These are phyloP conservation scores for Annulohypoxylon nitens DNA, from an alignment of 495 filamentous ascomycete species.

Conservation along the genomic window DNA sequence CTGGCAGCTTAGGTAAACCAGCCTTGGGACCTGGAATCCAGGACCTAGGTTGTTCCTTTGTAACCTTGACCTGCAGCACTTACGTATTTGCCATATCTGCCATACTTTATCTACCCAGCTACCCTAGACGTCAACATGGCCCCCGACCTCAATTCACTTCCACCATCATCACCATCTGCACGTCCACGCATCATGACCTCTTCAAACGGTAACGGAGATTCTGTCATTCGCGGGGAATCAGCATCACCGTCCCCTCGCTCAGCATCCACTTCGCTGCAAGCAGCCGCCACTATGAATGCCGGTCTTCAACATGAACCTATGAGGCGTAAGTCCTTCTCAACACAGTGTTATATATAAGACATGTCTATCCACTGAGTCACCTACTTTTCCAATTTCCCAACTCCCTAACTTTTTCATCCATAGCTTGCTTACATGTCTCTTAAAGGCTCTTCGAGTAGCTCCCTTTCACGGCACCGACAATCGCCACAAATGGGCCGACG, in stretches of 20 bases:
- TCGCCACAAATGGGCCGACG: conserved; percentile 71
- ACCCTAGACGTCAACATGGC: conserved; percentile 60
- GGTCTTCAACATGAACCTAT: conserved; percentile 73
- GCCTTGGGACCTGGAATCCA: background rate
- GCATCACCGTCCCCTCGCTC: conserved; percentile 69
- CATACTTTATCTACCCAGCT: conserved; percentile 18
- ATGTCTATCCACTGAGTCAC: background rate
- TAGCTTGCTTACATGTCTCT: conserved; percentile 29
- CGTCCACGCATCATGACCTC: conserved; percentile 53
- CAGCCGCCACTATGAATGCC: conserved; percentile 77
- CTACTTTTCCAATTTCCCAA: background rate
- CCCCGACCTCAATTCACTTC: conserved; percentile 83
- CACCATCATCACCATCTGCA: conserved; percentile 63
- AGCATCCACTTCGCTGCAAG: conserved; percentile 73
- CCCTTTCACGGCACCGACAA: conserved; percentile 64
- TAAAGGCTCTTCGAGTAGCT: conserved; percentile 68
- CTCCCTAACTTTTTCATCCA: background rate
- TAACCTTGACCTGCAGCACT: conserved; percentile 27
- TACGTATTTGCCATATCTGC: too few relatives aligned
- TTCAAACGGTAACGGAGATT: conserved; percentile 51
- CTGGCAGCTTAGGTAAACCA: conserved; percentile 26
- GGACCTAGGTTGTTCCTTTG: conserved; percentile 12
- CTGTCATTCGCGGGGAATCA: conserved; percentile 56
- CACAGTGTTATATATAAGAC: background rate
- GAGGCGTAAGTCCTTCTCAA: conserved; percentile 58